phyloP scores from a whole-genome alignment of 73 alveolate genomes.

The Paramecium octaurelia region DNA sequence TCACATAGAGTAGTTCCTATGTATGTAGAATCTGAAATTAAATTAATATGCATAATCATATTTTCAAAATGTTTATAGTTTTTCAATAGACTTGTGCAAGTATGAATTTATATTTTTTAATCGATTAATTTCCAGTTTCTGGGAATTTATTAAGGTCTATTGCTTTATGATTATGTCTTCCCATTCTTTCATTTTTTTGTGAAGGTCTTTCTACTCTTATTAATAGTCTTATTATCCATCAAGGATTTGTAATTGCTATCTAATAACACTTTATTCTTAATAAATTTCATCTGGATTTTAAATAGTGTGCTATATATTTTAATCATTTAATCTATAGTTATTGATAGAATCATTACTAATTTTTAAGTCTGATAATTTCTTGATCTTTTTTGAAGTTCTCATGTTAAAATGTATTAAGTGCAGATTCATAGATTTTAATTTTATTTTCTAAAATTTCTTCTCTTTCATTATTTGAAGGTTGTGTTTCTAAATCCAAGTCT shows the following conservation, averaged over 20 bases:
- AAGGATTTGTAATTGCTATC: background rate
- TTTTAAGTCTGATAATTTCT: background rate
- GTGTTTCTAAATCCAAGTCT: background rate
- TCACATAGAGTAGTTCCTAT: conserved; percentile 57
- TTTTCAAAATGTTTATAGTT: background rate
- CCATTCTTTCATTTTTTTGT: background rate
- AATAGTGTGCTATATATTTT: background rate
- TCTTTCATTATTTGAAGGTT: background rate
- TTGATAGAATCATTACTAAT: background rate
- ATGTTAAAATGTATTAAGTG: background rate
- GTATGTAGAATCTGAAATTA: conserved; percentile 61
- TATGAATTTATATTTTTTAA: conserved; percentile 1
- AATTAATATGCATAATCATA: background rate
- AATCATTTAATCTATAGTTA: background rate
- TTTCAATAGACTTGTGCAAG: background rate
- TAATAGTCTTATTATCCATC: background rate
- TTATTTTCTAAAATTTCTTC: background rate
- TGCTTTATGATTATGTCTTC: background rate
- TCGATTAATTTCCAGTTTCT: background rate
- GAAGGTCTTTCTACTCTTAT: background rate
- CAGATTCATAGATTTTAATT: background rate
- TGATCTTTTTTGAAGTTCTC: background rate
- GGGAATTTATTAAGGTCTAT: background rate
- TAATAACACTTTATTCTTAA: background rate
- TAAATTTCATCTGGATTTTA: background rate